These are phyloP conservation scores for Nicotiana obtusifolia DNA, from an alignment of 257 asterid genomes.

Conservation along the genomic window DNA sequence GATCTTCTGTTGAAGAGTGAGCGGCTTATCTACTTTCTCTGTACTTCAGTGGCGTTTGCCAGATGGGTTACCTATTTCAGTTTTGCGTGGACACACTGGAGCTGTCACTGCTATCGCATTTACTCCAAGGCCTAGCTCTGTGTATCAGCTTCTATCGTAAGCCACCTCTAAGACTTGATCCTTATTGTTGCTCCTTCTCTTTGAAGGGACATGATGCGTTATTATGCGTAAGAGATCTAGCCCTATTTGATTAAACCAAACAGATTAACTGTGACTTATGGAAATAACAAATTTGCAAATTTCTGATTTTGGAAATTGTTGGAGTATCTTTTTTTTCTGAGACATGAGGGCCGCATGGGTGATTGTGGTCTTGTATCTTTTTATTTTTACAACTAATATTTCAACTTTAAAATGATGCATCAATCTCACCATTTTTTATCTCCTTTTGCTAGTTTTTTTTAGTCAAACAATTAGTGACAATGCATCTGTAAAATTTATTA, in stretches of 20 bases:
- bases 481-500: background rate
- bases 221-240: constrained; percentile 1
- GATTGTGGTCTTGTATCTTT: background rate
- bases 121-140: constrained; percentile 63
- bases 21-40: constrained; percentile 15
- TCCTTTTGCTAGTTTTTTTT: background rate
- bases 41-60: constrained; percentile 90
- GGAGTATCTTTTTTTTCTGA: background rate
- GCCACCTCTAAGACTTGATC: constrained; percentile 27
- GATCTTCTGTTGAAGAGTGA: constrained; percentile 6
- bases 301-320: background rate
- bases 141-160: constrained; percentile 89
- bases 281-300: background rate
- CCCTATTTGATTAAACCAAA: background rate
- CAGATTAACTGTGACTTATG: background rate
- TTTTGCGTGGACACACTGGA: constrained; percentile 92
- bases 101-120: constrained; percentile 96
- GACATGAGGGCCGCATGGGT: background rate
- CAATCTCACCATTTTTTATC: background rate
- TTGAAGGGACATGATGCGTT: background rate
- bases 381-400: background rate
- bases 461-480: background rate
- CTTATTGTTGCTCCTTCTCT: constrained; percentile 3
- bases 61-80: constrained; percentile 85
- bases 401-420: background rate